phyloP scores from a whole-genome alignment of 2,329 filamentous ascomycete species.

The Basipetospora sp. region DNA sequence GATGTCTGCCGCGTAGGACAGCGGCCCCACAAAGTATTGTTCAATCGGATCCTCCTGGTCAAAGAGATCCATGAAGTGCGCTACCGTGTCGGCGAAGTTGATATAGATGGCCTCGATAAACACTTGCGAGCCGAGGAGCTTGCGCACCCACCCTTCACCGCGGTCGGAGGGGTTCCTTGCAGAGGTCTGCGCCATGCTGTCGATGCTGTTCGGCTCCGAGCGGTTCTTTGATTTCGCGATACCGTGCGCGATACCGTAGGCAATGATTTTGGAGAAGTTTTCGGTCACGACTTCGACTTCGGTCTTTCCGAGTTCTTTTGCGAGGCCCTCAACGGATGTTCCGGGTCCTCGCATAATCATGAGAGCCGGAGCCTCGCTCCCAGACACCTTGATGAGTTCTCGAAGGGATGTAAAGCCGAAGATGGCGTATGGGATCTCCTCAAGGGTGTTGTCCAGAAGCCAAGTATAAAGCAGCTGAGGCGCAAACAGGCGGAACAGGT shows the following conservation, averaged over 20 bases:
- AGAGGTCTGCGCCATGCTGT: not conserved
- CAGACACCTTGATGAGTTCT: conserved; percentile 54
- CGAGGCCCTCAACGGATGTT: conserved; percentile 45
- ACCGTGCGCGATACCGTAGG: conserved; percentile 63
- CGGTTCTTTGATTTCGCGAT: conserved; percentile 9
- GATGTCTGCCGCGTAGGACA: conserved; percentile 45
- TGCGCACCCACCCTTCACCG: conserved; percentile 16
- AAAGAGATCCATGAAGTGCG: conserved; percentile 59
- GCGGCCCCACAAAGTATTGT: conserved; percentile 45
- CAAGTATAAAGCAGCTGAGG: conserved; percentile 85
- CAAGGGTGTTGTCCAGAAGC: conserved; percentile 53
- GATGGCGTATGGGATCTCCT: conserved; percentile 67
- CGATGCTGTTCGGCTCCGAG: conserved; percentile 1
- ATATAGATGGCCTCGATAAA: conserved; percentile 50
- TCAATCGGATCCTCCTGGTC: conserved; percentile 65
- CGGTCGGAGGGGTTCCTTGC: not conserved
- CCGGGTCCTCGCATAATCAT: conserved; percentile 69
- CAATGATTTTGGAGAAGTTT: conserved; percentile 64
- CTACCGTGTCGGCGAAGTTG: conserved; percentile 64
- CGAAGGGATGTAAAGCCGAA: conserved; percentile 62
- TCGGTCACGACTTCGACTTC: conserved; percentile 44
- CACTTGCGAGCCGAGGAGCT: conserved; percentile 49
- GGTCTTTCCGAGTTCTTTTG: conserved; percentile 37
- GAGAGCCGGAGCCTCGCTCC: conserved; percentile 65
- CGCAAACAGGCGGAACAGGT: conserved; percentile 71